Evolutionary conservation across 2,329 filamentous ascomycete genomes (phyloP).

Genomic region (Fragosphaeria purpurea): DNA sequence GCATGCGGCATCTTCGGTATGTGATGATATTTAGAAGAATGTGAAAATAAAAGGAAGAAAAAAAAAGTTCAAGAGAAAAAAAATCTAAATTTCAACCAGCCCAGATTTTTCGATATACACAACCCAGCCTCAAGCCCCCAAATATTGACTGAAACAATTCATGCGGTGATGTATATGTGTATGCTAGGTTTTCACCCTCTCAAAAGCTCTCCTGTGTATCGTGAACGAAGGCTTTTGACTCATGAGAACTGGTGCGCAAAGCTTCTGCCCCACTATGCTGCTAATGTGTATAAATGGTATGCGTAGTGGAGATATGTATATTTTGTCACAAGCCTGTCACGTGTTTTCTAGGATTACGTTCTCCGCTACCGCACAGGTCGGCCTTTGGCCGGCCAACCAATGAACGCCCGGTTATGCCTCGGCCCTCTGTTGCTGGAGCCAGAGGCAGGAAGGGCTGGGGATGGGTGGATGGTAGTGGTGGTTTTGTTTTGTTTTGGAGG

Average conservation of each 20-base stretch:
- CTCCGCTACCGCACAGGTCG: too few relatives aligned
- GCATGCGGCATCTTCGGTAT: constrained; percentile 63
- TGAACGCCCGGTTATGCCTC: constrained; percentile 6
- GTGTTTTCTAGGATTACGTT: background rate
- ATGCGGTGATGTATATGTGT: background rate
- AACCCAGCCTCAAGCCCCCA: too few relatives aligned
- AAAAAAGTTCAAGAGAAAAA: background rate
- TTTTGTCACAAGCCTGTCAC: background rate
- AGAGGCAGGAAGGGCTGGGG: constrained; percentile 1
- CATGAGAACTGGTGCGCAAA: constrained; percentile 4
- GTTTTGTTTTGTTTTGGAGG: background rate
- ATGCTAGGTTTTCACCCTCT: background rate
- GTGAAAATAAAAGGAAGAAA: too few relatives aligned
- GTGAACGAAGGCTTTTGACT: constrained; percentile 3
- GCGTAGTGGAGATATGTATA: background rate
- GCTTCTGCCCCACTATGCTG: constrained; percentile 1
- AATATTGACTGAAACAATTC: background rate
- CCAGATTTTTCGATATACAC: too few relatives aligned
- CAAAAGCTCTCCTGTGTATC: background rate
- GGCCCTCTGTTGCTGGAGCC: background rate
- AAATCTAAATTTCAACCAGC: too few relatives aligned
- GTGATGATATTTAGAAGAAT: background rate
- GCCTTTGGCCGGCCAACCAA: constrained; percentile 12
- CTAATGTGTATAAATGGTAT: background rate
- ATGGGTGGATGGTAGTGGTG: background rate